Evolutionary conservation across 2,329 filamentous ascomycete genomes (phyloP), one percentile per base, ranked within the genome.

Genomic region (Furcasterigmium sp.): DNA sequence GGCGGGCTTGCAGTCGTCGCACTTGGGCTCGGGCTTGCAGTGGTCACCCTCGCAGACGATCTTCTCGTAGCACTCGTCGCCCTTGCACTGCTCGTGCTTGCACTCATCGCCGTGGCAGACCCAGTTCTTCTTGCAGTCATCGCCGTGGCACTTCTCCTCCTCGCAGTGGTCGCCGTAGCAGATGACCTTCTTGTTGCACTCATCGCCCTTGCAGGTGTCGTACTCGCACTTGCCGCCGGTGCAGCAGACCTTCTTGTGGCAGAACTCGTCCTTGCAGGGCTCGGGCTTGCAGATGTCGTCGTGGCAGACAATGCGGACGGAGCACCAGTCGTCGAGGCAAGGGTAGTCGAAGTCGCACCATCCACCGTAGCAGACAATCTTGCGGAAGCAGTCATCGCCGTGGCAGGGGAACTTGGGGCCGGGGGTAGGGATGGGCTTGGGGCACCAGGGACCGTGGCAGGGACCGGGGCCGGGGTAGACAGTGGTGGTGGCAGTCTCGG

Each of bases 301-400:
- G 9, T 17, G 13, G 46, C 44, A 54, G 34, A 51, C 43, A 23
- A 54, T 41, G 34, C 51, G 52, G 23, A 42, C 29, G 8, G 34
- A 11, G 46, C 52, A 54, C 34, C 43, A 38, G 32, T 43, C 28
- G 13, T 45, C 47, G 38, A 48, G 14, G 57, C 59, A 62, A 50
- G 58, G 47, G 48, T 52, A 47, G 45, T 59, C 57, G 25, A 50
- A 54, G 26, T 48, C 43, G 53, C 64, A 67, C 51, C 52, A 38
- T 18, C 56, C 59, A 20, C 62, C 62, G 46, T 56, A 57, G 54
- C 62, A 64, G 54, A 62, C 55, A 15, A 66, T 54, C 46, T 52
- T 48, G 53, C 61, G 59, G 42, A 44, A 45, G 49, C 48, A 47
- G 35, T 42, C 43, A 7, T 51, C 43, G 10, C 54, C 53, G 11